phyloP scores from a whole-genome alignment of 2,329 filamentous ascomycete species.

The Mariannaea sp. region DNA sequence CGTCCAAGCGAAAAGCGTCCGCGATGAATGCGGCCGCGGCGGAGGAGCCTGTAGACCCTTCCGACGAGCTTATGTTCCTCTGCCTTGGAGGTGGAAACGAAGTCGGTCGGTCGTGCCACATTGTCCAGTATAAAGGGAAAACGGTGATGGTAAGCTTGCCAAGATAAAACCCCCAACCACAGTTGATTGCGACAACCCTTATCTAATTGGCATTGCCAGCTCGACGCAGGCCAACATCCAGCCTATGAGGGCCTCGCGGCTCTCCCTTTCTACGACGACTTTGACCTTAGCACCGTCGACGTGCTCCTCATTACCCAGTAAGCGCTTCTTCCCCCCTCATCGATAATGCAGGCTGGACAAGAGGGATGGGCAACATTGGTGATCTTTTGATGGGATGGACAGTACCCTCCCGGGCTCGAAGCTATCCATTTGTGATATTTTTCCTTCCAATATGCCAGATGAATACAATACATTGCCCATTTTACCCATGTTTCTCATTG shows the following conservation, averaged over 20 bases:
- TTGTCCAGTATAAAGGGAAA: slow-evolving; percentile 98
- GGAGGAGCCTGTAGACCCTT: slow-evolving; percentile 88
- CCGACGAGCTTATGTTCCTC: slow-evolving; percentile 92
- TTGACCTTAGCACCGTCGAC: slow-evolving; percentile 95
- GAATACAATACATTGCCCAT: slow-evolving; percentile 46
- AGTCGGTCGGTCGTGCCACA: slow-evolving; percentile 95
- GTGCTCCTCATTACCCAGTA: slow-evolving; percentile 99
- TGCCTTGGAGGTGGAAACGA: slow-evolving; percentile 96
- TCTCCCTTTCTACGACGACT: slow-evolving; percentile 97
- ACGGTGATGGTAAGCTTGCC: slow-evolving; percentile 83
- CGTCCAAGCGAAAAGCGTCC: slow-evolving; percentile 88
- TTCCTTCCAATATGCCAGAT: slow-evolving; percentile 43
- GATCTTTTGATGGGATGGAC: slow-evolving; percentile 35
- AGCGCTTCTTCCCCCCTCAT: slow-evolving; percentile 49
- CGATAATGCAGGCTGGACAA: slow-evolving; percentile 38
- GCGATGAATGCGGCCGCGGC: slow-evolving; percentile 69
- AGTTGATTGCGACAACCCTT: slow-evolving; percentile 7
- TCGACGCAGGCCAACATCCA: slow-evolving; percentile 96
- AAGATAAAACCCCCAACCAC: neutral
- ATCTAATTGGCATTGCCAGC: slow-evolving; percentile 55
- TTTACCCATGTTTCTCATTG: slow-evolving; percentile 31
- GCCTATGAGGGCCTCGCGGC: slow-evolving; percentile 93
- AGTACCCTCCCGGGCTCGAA: slow-evolving; percentile 16
- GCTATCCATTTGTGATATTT: slow-evolving; percentile 35
- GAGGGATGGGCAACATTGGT: slow-evolving; percentile 38